Percentiles rank a stretch among this genome's conserved stretches.
Conservation (phyloP, 345 rosid genomes). For the Eucalyptus camaldulensis region DNA sequence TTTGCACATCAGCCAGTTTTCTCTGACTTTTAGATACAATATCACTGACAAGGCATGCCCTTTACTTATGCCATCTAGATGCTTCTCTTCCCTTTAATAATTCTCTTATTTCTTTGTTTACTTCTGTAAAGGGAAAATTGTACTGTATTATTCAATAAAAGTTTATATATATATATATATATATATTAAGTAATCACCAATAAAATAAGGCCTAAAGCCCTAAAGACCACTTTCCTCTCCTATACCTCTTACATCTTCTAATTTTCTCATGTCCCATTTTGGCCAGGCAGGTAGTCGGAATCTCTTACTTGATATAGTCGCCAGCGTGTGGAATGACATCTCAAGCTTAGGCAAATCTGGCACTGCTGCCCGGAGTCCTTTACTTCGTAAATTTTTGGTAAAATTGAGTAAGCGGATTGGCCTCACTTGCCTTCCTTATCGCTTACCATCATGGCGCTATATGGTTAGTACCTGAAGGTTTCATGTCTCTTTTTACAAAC, state of each 20-base stretch:
- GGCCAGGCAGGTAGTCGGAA: slow-evolving; percentile 69
- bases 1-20: neutral
- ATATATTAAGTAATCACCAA: no score
- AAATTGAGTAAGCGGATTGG: slow-evolving; percentile 88
- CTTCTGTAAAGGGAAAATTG: neutral
- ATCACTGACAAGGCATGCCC: neutral
- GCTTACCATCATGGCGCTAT: slow-evolving; percentile 73
- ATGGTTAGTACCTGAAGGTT: slow-evolving; percentile 41
- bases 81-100: neutral
- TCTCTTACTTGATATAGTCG: slow-evolving; percentile 47
- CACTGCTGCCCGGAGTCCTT: slow-evolving; percentile 55
- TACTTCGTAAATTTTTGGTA: slow-evolving; percentile 78
- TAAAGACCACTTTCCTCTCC: no score
- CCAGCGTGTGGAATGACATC: slow-evolving; percentile 48
- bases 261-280: neutral
- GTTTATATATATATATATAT: no score
- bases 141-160: no score
- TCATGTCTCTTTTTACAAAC: neutral
- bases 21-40: neutral
- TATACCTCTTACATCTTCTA: no score
- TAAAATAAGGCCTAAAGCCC: no score
- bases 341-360: slow-evolving; percentile 47
- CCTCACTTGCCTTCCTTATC: slow-evolving; percentile 77
- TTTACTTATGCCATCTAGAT: neutral
- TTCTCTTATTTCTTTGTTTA: neutral